Conservation (phyloP, 345 rosid genomes). For the Luvunga scandens region DNA sequence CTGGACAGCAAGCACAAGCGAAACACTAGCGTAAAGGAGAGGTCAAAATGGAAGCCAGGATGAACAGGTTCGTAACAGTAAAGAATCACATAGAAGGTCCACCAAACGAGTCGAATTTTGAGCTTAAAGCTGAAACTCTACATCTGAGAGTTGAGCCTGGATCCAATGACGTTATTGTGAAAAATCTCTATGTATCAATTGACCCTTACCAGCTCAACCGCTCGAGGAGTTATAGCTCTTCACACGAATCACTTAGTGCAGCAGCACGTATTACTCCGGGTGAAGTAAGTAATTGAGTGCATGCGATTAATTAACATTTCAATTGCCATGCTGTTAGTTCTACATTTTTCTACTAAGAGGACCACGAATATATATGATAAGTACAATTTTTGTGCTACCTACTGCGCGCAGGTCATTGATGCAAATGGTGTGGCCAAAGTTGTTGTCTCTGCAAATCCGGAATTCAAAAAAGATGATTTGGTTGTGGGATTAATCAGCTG, state of each 20-base stretch:
- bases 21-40: too few relatives aligned
- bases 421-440: constrained; percentile 52
- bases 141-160: constrained; percentile 22
- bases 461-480: constrained; percentile 41
- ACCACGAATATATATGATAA: neutral
- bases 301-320: too few relatives aligned
- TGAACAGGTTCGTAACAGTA: constrained; percentile 32
- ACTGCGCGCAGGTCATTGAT: constrained; percentile 35
- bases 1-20: too few relatives aligned
- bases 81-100: constrained; percentile 34
- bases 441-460: constrained; percentile 43
- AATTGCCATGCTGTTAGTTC: too few relatives aligned
- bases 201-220: constrained; percentile 60
- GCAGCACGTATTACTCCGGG: constrained; percentile 36
- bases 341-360: too few relatives aligned
- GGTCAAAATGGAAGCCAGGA: constrained; percentile 24
- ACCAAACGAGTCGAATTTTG: constrained; percentile 41
- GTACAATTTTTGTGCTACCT: too few relatives aligned
- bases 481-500: constrained; percentile 47
- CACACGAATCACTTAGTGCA: constrained; percentile 12
- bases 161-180: constrained; percentile 34
- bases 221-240: constrained; percentile 38
- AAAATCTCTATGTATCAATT: constrained; percentile 48
- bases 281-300: constrained; percentile 20
- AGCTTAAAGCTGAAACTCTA: constrained; percentile 28